These are phyloP conservation scores for Penicillium hordei DNA, from an alignment of 2,329 filamentous ascomycete genomes.

Conservation along the genomic window DNA sequence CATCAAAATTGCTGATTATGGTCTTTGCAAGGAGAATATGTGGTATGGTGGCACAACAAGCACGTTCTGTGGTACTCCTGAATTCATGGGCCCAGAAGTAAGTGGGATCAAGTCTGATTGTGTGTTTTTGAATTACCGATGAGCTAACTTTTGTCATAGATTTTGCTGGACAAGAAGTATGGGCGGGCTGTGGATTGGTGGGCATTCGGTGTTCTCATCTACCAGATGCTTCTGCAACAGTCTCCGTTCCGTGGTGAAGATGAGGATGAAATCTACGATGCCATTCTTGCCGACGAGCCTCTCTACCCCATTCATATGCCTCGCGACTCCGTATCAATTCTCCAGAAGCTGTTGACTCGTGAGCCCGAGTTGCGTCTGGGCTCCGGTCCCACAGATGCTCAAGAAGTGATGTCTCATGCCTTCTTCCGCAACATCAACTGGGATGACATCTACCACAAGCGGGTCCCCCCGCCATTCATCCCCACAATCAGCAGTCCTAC, in stretches of 20 bases:
- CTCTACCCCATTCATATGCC: slow-evolving; percentile 99
- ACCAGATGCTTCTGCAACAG: slow-evolving; percentile 99
- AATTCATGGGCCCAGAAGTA: slow-evolving; percentile 99
- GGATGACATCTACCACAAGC: slow-evolving; percentile 98
- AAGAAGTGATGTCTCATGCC: slow-evolving; percentile 97
- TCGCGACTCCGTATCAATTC: slow-evolving; percentile 91
- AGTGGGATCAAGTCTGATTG: slow-evolving; percentile 20
- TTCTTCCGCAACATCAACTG: slow-evolving; percentile 98
- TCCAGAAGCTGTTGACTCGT: slow-evolving; percentile 93
- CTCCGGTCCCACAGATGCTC: slow-evolving; percentile 92
- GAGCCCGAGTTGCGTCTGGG: slow-evolving; percentile 92
- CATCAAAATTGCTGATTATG: slow-evolving; percentile 98
- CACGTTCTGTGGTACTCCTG: slow-evolving; percentile 98
- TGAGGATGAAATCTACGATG: slow-evolving; percentile 98
- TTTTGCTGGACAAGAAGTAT: slow-evolving; percentile 97
- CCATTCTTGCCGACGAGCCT: slow-evolving; percentile 94
- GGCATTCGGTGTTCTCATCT: slow-evolving; percentile 98
- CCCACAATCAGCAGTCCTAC: slow-evolving; percentile 87
- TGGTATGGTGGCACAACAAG: slow-evolving; percentile 97
- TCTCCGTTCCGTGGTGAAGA: slow-evolving; percentile 98
- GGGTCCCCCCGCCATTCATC: slow-evolving; percentile 82
- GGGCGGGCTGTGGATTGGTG: slow-evolving; percentile 98
- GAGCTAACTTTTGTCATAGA: slow-evolving; percentile 54
- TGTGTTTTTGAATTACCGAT: neutral
- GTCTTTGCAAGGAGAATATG: slow-evolving; percentile 99